Evolutionary conservation across 768 basidiomycete genomes (phyloP).

Genomic region (Leccinellum albellum): DNA sequence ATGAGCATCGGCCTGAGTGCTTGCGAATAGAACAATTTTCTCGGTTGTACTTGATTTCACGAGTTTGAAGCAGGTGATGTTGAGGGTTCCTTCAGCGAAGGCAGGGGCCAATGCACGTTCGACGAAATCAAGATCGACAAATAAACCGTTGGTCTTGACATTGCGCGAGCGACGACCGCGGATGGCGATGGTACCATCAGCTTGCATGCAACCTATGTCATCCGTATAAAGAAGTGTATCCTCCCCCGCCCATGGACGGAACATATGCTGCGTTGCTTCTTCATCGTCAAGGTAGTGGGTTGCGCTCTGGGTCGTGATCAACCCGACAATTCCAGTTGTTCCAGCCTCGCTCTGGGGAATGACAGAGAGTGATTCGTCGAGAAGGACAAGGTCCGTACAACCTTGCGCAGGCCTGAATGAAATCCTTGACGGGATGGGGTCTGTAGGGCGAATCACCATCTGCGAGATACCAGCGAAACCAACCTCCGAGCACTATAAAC

Average conservation of each 20-base stretch:
- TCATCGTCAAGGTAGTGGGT: constrained; percentile 12
- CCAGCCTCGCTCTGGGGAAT: constrained; percentile 4
- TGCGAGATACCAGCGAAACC: constrained; percentile 16
- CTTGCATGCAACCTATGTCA: constrained; percentile 17
- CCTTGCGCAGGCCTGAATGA: constrained; percentile 10
- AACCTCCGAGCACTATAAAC: constrained; percentile 13
- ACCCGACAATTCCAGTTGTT: constrained; percentile 6
- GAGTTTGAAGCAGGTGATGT: constrained; percentile 10
- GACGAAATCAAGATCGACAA: constrained; percentile 16
- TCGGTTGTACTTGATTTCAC: constrained; percentile 10
- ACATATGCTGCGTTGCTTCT: constrained; percentile 13
- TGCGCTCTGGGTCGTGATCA: constrained; percentile 11
- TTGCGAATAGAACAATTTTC: constrained; percentile 3
- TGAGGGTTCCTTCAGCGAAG: constrained; percentile 5
- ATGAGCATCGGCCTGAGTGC: constrained; percentile 8
- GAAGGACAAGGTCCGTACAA: constrained; percentile 11
- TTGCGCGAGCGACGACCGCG: constrained; percentile 14
- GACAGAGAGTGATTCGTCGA: constrained; percentile 13
- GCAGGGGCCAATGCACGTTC: constrained; percentile 16
- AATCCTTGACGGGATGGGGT: constrained; percentile 8
- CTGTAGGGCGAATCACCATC: constrained; percentile 11
- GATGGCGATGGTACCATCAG: constrained; percentile 10
- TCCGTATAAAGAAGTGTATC: constrained; percentile 13
- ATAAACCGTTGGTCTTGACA: constrained; percentile 15
- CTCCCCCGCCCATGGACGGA: constrained; percentile 13